These are phyloP conservation scores for Neopestalotiopsis sp. DNA, from an alignment of 2,329 filamentous ascomycete genomes.

Conservation along the genomic window DNA sequence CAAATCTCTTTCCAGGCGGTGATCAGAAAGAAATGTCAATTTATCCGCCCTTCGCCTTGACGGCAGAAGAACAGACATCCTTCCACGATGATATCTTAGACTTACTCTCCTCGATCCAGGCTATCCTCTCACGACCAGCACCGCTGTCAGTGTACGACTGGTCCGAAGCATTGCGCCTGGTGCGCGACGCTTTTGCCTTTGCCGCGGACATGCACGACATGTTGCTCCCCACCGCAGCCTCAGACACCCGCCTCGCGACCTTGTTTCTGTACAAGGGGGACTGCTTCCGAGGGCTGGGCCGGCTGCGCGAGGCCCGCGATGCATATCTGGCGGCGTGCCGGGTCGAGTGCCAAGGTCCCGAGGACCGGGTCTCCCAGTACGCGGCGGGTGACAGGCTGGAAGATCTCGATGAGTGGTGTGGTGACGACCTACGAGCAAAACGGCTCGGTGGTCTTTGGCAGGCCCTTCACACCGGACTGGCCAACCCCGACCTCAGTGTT, in stretches of 20 bases:
- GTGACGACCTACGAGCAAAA: conserved; percentile 1
- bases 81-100: not conserved
- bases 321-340: conserved; percentile 4
- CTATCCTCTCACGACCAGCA: not conserved
- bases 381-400: not conserved
- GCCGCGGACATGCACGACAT: conserved; percentile 6
- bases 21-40: not conserved
- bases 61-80: not conserved
- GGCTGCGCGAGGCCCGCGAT: conserved; percentile 7
- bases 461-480: not conserved
- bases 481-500: not conserved
- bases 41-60: not conserved
- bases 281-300: conserved; percentile 13
- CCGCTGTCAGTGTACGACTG: conserved; percentile 15
- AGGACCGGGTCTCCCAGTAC: not conserved
- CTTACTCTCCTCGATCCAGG: not conserved
- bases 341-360: not conserved
- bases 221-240: not conserved
- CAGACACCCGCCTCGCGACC: not conserved
- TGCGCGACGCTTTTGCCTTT: conserved; percentile 5
- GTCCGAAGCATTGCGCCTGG: conserved; percentile 12
- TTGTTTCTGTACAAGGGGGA: conserved; percentile 16
- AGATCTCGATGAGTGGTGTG: not conserved
- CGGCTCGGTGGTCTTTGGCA: conserved; percentile 2
- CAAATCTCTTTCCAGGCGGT: not conserved